Percentiles rank a stretch among this genome's conserved stretches.
Evolutionary conservation across 2,329 filamentous ascomycete genomes (phyloP).

Genomic region (Helotiales sp.): DNA sequence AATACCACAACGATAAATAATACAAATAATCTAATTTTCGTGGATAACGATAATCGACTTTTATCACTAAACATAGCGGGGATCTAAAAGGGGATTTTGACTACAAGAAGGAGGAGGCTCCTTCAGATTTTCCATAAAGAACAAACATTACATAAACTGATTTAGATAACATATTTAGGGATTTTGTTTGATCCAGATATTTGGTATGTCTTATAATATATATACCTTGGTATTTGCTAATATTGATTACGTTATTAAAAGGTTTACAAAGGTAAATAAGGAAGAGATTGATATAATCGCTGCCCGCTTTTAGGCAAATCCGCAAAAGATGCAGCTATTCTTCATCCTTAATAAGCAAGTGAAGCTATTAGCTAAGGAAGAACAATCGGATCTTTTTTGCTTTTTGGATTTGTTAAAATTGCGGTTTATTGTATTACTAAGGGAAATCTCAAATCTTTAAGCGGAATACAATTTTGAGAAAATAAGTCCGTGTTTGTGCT

Average conservation of each 20-base stretch:
- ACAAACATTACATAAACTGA: conserved; percentile 24
- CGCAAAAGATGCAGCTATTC: conserved; percentile 34
- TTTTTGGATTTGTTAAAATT: too few species aligned
- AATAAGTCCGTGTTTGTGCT: conserved; percentile 25
- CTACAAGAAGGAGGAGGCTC: conserved; percentile 21
- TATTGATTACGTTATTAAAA: conserved; percentile 20
- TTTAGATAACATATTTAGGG: conserved; percentile 21
- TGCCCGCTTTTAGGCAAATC: conserved; percentile 27
- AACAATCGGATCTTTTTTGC: conserved; percentile 29
- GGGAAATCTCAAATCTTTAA: conserved; percentile 25
- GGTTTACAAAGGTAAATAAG: conserved; percentile 26
- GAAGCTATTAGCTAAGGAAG: conserved; percentile 25
- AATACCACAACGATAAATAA: conserved; percentile 8
- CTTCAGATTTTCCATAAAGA: conserved; percentile 24
- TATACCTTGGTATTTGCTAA: conserved; percentile 21
- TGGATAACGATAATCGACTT: conserved; percentile 20
- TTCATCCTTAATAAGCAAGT: conserved; percentile 34
- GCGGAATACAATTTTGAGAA: conserved; percentile 27
- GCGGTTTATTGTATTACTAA: conserved; percentile 20
- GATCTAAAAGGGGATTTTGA: conserved; percentile 24
- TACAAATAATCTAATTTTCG: not conserved
- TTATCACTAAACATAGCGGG: conserved; percentile 9
- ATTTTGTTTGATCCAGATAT: conserved; percentile 29
- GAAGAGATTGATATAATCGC: conserved; percentile 21
- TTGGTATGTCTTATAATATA: conserved; percentile 21